Evolutionary conservation across 1,139 yeast genomes (phyloP).

Genomic region (Nakaseomyces bracarensis): DNA sequence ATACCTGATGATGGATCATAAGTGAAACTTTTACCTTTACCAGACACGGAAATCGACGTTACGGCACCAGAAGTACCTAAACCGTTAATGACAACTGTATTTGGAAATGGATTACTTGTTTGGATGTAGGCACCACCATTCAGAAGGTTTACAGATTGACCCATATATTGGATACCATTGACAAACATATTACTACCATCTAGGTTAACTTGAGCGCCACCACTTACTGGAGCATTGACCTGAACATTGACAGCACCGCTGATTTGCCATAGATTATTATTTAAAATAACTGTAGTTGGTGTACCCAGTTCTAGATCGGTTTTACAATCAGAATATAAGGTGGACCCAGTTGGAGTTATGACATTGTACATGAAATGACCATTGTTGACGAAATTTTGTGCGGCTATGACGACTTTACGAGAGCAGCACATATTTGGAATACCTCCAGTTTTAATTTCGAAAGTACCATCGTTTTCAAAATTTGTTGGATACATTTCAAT

Average conservation of each 20-base stretch:
- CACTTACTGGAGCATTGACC: slow-evolving; percentile 1
- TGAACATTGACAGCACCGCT: slow-evolving; percentile 1
- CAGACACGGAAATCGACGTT: background rate
- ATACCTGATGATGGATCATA: slow-evolving; percentile 1
- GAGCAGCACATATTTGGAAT: background rate
- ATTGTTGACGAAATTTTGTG: background rate
- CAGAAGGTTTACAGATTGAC: background rate
- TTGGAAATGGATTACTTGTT: slow-evolving; percentile 2
- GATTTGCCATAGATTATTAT: slow-evolving; percentile 3
- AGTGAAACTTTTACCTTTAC: slow-evolving; percentile 1
- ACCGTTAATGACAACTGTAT: background rate
- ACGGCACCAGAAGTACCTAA: background rate
- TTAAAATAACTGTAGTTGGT: background rate
- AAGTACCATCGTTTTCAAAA: slow-evolving; percentile 3
- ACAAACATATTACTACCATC: slow-evolving; percentile 5
- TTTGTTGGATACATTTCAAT: slow-evolving; percentile 5
- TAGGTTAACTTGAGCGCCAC: background rate
- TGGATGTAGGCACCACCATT: slow-evolving; percentile 4
- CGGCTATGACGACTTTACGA: background rate
- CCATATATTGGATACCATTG: background rate
- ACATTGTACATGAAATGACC: slow-evolving; percentile 1
- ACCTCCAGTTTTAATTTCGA: background rate
- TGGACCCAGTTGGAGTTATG: background rate
- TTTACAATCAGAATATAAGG: background rate
- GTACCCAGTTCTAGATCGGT: background rate